These are phyloP conservation scores for Nakazawaea anatomiae DNA, from an alignment of 805 yeast species.

Conservation along the genomic window DNA sequence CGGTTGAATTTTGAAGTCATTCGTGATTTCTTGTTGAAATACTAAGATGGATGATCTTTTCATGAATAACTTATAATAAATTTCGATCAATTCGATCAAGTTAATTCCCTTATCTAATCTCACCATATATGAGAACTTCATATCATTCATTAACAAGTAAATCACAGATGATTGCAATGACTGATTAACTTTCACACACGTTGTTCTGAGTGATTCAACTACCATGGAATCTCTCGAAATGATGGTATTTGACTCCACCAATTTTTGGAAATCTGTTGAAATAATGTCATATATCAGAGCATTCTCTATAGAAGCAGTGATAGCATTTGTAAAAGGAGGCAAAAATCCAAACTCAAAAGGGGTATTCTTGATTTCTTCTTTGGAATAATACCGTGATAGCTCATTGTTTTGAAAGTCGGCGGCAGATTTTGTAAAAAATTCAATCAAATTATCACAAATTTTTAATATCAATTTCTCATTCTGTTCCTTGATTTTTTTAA, in stretches of 20 bases:
- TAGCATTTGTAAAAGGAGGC: constrained; percentile 60
- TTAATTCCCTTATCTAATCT: constrained; percentile 19
- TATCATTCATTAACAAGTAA: constrained; percentile 43
- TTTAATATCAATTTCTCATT: constrained; percentile 20
- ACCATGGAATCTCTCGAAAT: neutral
- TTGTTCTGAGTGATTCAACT: neutral
- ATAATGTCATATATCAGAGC: constrained; percentile 40
- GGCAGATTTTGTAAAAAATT: constrained; percentile 27
- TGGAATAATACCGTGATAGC: neutral
- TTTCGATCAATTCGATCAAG: constrained; percentile 7
- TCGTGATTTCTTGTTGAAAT: constrained; percentile 13
- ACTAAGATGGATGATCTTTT: constrained; percentile 13
- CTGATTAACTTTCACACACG: constrained; percentile 6
- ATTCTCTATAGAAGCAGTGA: constrained; percentile 41
- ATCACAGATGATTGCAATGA: constrained; percentile 1
- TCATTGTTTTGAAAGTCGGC: constrained; percentile 31
- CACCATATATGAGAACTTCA: constrained; percentile 27
- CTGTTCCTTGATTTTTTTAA: constrained; percentile 28
- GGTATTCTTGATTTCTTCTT: constrained; percentile 11
- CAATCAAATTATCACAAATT: constrained; percentile 22
- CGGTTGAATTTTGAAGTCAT: constrained; percentile 16
- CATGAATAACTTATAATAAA: constrained; percentile 3
- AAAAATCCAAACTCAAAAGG: constrained; percentile 41
- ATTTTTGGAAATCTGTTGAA: constrained; percentile 1
- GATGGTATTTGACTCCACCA: constrained; percentile 1